Evolutionary conservation across 139 green algal genomes (phyloP), one percentile per base, ranked within the genome.

Genomic region (Chlamydomonas asymmetrica): DNA sequence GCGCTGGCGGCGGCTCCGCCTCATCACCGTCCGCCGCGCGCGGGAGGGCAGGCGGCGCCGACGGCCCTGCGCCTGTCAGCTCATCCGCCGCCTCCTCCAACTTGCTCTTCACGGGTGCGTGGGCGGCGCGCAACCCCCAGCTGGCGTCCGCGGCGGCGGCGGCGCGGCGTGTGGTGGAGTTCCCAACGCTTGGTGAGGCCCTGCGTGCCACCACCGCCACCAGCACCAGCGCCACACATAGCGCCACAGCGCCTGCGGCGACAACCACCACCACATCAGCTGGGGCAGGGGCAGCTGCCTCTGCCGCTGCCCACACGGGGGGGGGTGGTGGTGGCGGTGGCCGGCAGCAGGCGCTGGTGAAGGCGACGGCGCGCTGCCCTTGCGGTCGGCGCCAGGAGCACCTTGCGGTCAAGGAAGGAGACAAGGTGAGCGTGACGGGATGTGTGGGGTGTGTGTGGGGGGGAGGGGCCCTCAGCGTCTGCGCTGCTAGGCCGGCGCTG

Each of bases 361-460:
- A 80, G 60, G 74, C 69, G n/a, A 80, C 78, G 4, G 74, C 68
- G 6, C 63, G 74, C 29, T 94, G 90, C 76, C 66, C 74, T 13
- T 94, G 90, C 67, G 90, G 90, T 3, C 67, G 85, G 34, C 74
- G 84, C 0, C 56, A 80, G 29, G 84, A 81, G 35, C 84, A 92
- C 76, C 67, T 84, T 20, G 88, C 81, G 9, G 49, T 94, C 29
- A 45, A 38, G 40, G 27, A 39, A 1, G 70, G 48, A 1, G 70
- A 76, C 29, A 13, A 76, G 70, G 70, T 76, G 54, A 7, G 68
- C 4, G 4, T n/a, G 32, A 3, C n/a, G 32, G 32, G n/a, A 18
- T n/a, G 56, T 13, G 56, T 5, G 56, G 56, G 56, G 56, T 25
- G 56, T 4, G 5, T 6, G n/a, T 22, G 56, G 25, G 56, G 56